phyloP scores from a whole-genome alignment of 2,329 filamentous ascomycete genomes.

The Beauveria sp. region DNA sequence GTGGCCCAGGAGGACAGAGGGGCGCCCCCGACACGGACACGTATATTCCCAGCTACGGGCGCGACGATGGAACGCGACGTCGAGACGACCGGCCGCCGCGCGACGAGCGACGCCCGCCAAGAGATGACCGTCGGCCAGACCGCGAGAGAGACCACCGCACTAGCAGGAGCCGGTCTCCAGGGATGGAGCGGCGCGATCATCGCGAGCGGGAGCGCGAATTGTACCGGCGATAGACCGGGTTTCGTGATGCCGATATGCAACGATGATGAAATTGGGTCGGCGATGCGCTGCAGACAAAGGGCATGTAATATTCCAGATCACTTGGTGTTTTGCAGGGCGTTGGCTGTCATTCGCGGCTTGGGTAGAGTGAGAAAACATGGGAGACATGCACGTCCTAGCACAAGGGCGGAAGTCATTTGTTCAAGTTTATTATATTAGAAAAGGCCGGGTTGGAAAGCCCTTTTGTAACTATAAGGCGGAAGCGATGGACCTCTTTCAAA shows the following conservation, averaged over 20 bases:
- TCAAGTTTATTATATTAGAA: neutral
- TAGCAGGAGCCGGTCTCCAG: conserved; percentile 19
- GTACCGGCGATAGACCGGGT: conserved; percentile 12
- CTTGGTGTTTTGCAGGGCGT: neutral
- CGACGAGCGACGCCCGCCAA: conserved; percentile 1
- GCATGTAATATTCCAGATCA: neutral
- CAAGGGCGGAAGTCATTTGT: neutral
- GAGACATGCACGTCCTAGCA: neutral
- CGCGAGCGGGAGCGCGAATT: conserved; percentile 19
- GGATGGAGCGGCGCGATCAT: conserved; percentile 16
- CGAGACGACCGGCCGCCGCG: conserved; percentile 20
- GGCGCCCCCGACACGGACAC: conserved; percentile 37
- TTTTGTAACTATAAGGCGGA: neutral
- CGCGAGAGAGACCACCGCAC: conserved; percentile 22
- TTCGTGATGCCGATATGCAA: conserved; percentile 11
- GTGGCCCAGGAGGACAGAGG: conserved; percentile 22
- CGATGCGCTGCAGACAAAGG: neutral
- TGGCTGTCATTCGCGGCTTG: neutral
- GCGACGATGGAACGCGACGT: conserved; percentile 23
- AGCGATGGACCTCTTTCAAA: neutral
- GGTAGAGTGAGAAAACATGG: neutral
- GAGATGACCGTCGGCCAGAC: conserved; percentile 24
- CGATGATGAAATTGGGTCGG: neutral
- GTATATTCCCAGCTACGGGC: conserved; percentile 41
- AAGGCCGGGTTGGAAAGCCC: neutral